Evolutionary conservation across 345 rosid genomes (phyloP), one percentile per base, ranked within the genome.

Genomic region (Murraya koenigii): DNA sequence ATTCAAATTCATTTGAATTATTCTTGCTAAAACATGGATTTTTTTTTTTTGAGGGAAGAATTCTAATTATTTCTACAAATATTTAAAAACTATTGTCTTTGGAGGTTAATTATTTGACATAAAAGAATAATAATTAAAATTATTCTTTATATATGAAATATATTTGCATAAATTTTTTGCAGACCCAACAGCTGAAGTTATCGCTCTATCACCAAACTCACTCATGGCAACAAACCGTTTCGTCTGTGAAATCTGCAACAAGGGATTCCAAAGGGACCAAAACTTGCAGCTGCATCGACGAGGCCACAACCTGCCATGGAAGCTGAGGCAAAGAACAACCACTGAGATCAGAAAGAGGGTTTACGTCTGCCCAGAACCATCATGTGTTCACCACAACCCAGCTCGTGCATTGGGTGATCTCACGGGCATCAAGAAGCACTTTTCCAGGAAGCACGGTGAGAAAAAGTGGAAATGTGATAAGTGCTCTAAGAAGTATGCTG

Each of bases 341-440:
- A 44, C 41, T 15, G 85, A 79, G 19, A 66, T 75, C 47, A 47
- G 59, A 59, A 91, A 88, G 56, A 84, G 80, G 75, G 95, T 87
- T 1, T 91, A 89, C n/a, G 86, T 91, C 20, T 91, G 95, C 63
- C 93, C 95, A 0, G 95, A 89, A 23, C 39, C 81, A 0, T 79
- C 87, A 1, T 91, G 95, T 52, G 89, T 89, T 41, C 90, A 89
- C 65, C 93, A 91, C 66, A 85, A 88, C 54, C 95, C 95, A 26
- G 80, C 83, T 69, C 87, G 95, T 0, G 95, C 95, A 13, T 30
- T 91, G 1, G 90, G 95, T 1, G 95, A 91, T 74, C 90, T 91
- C 9, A 89, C 95, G 0, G 93, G 93, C 3, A 87, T 91, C 79
- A 89, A 91, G 88, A 91, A 91, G 86, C 95, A 91, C 83, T 91